Base-by-base conservation (phyloP, 1,284 basidiomycete genomes). In the Apiotrichum mycotoxinovorans region DNA sequence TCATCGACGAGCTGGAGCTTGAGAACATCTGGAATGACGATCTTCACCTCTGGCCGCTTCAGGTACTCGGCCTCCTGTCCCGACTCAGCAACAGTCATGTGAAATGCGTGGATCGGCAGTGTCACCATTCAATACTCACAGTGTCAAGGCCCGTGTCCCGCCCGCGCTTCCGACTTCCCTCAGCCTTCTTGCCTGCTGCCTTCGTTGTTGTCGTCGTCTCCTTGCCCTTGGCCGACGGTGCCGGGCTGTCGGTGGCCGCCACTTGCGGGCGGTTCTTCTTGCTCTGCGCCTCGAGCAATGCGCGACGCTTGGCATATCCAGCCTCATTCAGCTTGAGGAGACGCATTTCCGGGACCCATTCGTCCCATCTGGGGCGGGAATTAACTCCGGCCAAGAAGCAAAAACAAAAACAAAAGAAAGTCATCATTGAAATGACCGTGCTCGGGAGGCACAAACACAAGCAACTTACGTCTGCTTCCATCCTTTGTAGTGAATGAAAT, bases 401-500 rank as follows among this genome's bases (percentile, higher is more conserved):
- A 12, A 18, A 10, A 15, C 34, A n/a, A 15, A 11, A n/a, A 8
- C 17, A 38, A 15, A 15, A 15, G 33, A 8, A 15, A 34, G 22
- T 26, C 9, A 11, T 30, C 46, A 44, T 49, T 30, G 12, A 38
- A n/a, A 15, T 17, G n/a, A 8, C 25, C n/a, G 22, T 26, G 35
- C 10, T 17, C 22, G 49, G 38, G 5, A 12, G 4, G 26, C 42
- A 10, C 43, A 3, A 10, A 22, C 25, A 25, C 34, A n/a, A 5
- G n/a, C 14, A 10, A 83, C 91, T 76, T 73, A 94, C 87, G 90
- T 94, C 77, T 93, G 89, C 76, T 98, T 98, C 96, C 96, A 99
- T 5, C 96, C 96, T 74, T 96, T 94, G 82, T 99, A 99, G 77
- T 99, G 96, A 25, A 99, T 94, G 63, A 89, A 87, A 76, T 91